These are phyloP conservation scores for Polygonum aviculare DNA, from an alignment of 148 eudicot genomes.

Conservation along the genomic window DNA sequence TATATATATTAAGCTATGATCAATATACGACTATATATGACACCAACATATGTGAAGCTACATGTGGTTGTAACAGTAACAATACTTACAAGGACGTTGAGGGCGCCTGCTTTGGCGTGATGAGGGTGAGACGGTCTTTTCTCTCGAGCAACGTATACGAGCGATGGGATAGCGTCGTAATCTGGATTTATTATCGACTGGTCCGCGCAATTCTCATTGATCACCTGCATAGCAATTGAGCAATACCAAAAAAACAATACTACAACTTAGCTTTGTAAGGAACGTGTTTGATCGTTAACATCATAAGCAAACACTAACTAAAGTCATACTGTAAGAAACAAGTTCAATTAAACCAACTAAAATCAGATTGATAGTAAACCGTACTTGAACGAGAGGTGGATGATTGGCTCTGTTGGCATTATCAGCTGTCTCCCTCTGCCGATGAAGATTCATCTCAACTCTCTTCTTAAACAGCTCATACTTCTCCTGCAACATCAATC, in stretches of 20 bases:
- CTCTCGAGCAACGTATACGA: slow-evolving; percentile 38
- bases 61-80: background rate
- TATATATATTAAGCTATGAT: background rate
- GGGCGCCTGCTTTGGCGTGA: slow-evolving; percentile 42
- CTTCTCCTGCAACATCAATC: slow-evolving; percentile 8
- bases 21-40: background rate
- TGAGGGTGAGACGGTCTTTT: slow-evolving; percentile 30
- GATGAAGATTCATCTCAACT: background rate
- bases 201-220: slow-evolving; percentile 11
- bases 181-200: background rate
- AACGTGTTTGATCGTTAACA: background rate
- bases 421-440: background rate
- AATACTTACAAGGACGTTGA: slow-evolving; percentile 30
- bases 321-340: too few species aligned
- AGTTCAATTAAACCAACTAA: background rate
- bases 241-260: too few species aligned
- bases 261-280: background rate
- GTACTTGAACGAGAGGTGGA: slow-evolving; percentile 14
- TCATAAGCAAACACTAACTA: background rate
- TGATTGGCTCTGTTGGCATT: background rate
- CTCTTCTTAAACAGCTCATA: slow-evolving; percentile 13
- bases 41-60: background rate
- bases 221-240: background rate
- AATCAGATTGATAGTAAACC: background rate
- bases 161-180: slow-evolving; percentile 18